Base-by-base conservation (phyloP, 257 asterid genomes). In the Primulina huaijiensis region DNA sequence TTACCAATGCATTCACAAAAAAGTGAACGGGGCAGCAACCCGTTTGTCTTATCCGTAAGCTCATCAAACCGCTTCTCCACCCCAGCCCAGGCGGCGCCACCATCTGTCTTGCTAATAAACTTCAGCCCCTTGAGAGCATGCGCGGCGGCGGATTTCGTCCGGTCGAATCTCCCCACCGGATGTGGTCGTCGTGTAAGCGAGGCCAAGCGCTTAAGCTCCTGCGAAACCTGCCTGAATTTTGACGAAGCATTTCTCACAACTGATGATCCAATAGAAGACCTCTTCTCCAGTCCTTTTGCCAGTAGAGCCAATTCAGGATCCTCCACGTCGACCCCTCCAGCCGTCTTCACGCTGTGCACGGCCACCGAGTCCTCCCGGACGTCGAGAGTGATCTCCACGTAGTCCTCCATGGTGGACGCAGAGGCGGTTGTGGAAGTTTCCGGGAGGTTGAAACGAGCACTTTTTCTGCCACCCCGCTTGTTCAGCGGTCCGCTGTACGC, bases 1-100 rank as follows among this genome's bases (percentile, higher is more conserved):
- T 74, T 85, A 91, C 97, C 97, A 76, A 92, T 92, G 83, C 97
- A 92, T 83, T 92, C 88, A 21, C 90, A 86, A 50, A 92, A 92
- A 20, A 69, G 88, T 9, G 94, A 27, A 10, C 95, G 88, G 7
- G 92, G 92, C 14, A 92, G 87, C 76, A 83, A 46, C 6, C 96
- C 95, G 74, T 75, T 40, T 21, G 83, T 72, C 72, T 76, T 7
- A 52, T 71, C 69, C 0, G 96, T 83, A n/a, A 92, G 81, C 20
- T 80, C 80, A 43, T 88, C 81, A 73, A 87, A 92, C 78, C 89
- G 73, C 75, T 75, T 74, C 83, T 83, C 98, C 76, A 92, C 95
- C 66, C 82, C 87, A 9, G 84, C 73, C 96, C 96, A 89, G 14
- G 86, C 91, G 52, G 88, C 88, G 40, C 77, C 84, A 5, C 93